Conservation (phyloP, 176 grass and related monocot genomes). For the Saccharum officinarum region DNA sequence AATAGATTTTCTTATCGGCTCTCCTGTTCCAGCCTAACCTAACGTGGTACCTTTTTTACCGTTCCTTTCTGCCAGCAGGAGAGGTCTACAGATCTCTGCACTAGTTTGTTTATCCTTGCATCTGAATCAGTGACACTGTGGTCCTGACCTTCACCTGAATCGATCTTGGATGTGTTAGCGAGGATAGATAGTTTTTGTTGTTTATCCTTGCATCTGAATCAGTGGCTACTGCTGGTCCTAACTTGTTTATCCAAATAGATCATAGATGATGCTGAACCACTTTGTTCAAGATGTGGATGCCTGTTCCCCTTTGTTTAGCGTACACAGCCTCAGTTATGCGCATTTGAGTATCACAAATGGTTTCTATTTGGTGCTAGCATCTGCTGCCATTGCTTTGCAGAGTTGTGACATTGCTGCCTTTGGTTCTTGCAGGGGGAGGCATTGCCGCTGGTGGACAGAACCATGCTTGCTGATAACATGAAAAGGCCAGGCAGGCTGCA, state of each 20-base stretch:
- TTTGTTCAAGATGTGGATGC: not conserved
- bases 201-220: conserved; percentile 24
- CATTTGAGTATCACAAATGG: not conserved
- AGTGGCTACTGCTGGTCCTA: not conserved
- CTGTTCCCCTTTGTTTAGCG: not conserved
- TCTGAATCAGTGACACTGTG: not conserved
- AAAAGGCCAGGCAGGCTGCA: not conserved
- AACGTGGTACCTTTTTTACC: conserved; percentile 38
- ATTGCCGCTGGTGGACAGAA: not conserved
- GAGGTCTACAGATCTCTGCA: conserved; percentile 16
- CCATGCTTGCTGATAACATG: not conserved
- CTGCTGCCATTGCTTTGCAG: not conserved
- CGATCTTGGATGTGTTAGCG: not conserved
- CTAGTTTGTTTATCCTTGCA: conserved; percentile 29
- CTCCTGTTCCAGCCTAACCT: conserved; percentile 17
- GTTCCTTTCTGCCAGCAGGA: conserved; percentile 28
- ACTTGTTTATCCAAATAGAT: conserved; percentile 22
- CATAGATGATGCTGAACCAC: not conserved
- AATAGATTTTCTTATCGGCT: conserved; percentile 8
- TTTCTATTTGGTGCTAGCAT: not conserved
- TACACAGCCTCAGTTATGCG: not conserved
- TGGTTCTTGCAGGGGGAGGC: conserved; percentile 19
- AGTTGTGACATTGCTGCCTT: not conserved
- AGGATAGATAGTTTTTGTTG: conserved; percentile 8
- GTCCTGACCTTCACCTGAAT: not conserved